phyloP scores from a whole-genome alignment of 805 yeast species.

The Jamesozyma piceae region DNA sequence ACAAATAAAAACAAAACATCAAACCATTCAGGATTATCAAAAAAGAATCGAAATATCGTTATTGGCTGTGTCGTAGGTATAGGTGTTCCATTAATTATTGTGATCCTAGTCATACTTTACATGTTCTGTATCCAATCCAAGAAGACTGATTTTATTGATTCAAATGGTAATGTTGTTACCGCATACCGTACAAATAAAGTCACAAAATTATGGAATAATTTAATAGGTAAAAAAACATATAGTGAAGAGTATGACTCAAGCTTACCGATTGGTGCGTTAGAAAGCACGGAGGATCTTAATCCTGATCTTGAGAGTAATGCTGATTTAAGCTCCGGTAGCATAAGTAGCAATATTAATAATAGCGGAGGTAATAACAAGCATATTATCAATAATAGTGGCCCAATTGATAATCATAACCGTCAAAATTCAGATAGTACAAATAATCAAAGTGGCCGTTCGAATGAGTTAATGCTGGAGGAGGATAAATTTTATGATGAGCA shows the following conservation, averaged over 20 bases:
- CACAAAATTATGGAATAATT: conserved; percentile 14
- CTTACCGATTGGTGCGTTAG: conserved; percentile 17
- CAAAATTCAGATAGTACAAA: background rate
- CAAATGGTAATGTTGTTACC: conserved; percentile 26
- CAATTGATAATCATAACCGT: background rate
- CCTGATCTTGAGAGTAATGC: background rate
- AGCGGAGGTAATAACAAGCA: background rate
- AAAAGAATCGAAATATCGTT: conserved; percentile 41
- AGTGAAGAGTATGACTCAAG: conserved; percentile 22
- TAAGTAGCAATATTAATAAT: background rate
- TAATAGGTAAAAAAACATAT: conserved; percentile 17
- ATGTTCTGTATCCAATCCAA: conserved; percentile 19
- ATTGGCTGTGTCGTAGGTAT: conserved; percentile 63
- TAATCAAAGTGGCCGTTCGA: conserved; percentile 6
- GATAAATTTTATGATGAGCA: conserved; percentile 18
- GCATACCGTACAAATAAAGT: conserved; percentile 19
- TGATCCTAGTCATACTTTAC: conserved; percentile 12
- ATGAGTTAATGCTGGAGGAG: conserved; percentile 17
- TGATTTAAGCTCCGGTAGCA: background rate
- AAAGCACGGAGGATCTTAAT: conserved; percentile 6
- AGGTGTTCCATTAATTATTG: conserved; percentile 45
- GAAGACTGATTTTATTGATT: conserved; percentile 24
- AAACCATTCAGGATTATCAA: conserved; percentile 34
- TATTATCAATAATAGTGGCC: background rate
- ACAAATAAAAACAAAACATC: conserved; percentile 13